Conservation (phyloP, 116 monocot species). For the Trichopus zeylanicus region DNA sequence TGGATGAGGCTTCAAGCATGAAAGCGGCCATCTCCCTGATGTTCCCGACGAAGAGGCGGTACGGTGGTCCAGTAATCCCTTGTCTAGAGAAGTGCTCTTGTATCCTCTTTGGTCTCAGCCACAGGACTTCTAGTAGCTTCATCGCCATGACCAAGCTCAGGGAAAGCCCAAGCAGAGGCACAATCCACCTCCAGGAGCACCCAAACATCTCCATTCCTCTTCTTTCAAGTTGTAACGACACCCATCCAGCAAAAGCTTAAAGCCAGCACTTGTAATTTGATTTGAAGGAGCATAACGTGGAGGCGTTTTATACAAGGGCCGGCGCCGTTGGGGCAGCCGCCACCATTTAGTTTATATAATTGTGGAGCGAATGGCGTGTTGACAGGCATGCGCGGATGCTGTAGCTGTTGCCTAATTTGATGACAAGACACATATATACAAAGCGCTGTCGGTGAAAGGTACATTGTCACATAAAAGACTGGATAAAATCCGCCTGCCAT, state of each 20-base stretch:
- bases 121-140: conserved; percentile 38
- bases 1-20: conserved; percentile 57
- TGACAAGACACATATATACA: too few relatives aligned
- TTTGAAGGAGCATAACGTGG: background rate
- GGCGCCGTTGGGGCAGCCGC: conserved; percentile 1
- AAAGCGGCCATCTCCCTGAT: conserved; percentile 65
- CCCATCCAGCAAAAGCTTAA: background rate
- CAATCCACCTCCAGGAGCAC: conserved; percentile 11
- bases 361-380: too few relatives aligned
- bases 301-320: background rate
- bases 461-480: too few relatives aligned
- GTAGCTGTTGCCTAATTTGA: too few relatives aligned
- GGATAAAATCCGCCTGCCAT: too few relatives aligned
- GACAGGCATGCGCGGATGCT: too few relatives aligned
- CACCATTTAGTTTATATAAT: too few relatives aligned
- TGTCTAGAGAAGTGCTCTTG: conserved; percentile 66
- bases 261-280: background rate
- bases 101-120: conserved; percentile 66
- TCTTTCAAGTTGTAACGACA: background rate
- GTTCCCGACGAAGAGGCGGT: conserved; percentile 70
- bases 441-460: too few relatives aligned
- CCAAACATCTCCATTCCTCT: background rate
- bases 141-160: conserved; percentile 19
- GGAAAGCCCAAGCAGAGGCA: conserved; percentile 1
- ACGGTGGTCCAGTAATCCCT: conserved; percentile 71